Conservation (phyloP, 208 protist genomes). For the Ichthyophonus hoferi region DNA sequence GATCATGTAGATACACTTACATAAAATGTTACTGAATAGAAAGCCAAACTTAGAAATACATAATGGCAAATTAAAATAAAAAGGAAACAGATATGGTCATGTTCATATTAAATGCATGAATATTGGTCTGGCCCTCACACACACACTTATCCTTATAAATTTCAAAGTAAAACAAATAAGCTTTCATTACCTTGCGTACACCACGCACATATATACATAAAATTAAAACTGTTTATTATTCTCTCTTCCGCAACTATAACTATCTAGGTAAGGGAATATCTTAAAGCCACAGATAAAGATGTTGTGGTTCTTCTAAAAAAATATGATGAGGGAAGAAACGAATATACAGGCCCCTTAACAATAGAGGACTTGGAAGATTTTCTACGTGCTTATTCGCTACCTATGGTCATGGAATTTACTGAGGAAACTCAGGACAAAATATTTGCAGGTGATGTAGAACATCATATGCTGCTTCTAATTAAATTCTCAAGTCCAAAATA, state of each 20-base stretch:
- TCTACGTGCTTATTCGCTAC: constrained; percentile 5
- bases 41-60: too few species aligned
- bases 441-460: constrained; percentile 37
- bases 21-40: too few species aligned
- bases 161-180: too few species aligned
- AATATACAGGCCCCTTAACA: constrained; percentile 10
- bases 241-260: not conserved
- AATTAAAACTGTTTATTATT: too few species aligned
- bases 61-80: too few species aligned
- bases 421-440: constrained; percentile 48
- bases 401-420: constrained; percentile 60
- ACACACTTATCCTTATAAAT: too few species aligned
- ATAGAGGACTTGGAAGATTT: constrained; percentile 18
- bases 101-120: too few species aligned
- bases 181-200: too few species aligned
- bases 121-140: too few species aligned
- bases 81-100: too few species aligned
- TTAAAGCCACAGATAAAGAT: not conserved
- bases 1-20: too few species aligned
- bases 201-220: too few species aligned
- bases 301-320: constrained; percentile 41
- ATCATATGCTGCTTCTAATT: constrained; percentile 24
- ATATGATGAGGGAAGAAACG: constrained; percentile 38
- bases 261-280: not conserved
- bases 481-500: not conserved